A percentile compares a stretch with the other conserved stretches of the same genome.
Evolutionary conservation across 73 alveolate species (phyloP).

Genomic region (Tetrahymena thermophila): DNA sequence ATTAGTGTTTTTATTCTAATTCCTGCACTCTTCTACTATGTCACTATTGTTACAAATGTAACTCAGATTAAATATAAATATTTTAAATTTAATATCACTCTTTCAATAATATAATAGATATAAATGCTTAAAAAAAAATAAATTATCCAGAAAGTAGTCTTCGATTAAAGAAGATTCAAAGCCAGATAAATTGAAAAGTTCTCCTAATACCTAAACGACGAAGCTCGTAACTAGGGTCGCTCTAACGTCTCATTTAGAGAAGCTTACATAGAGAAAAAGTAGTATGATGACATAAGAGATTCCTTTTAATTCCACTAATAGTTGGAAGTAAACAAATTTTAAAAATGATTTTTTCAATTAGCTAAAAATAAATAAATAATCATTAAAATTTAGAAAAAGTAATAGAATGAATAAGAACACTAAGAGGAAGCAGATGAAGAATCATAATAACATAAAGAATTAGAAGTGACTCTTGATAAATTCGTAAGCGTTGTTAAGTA

Average conservation of each 20-base stretch:
- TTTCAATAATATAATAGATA: neutral
- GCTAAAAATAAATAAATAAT: too few species aligned
- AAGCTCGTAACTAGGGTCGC: neutral
- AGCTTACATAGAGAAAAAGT: neutral
- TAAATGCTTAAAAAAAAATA: neutral
- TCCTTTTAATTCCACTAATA: neutral
- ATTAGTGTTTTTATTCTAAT: neutral
- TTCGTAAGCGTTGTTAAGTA: neutral
- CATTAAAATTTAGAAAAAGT: neutral
- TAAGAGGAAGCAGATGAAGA: neutral
- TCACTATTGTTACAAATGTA: neutral
- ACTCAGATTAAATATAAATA: neutral
- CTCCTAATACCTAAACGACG: neutral
- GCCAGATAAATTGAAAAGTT: neutral
- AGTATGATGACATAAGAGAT: neutral
- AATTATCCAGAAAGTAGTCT: neutral
- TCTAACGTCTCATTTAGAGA: neutral
- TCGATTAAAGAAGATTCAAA: neutral
- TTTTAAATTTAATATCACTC: too few species aligned
- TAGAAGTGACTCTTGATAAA: neutral
- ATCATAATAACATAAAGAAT: neutral
- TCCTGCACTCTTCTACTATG: neutral
- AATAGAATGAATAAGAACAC: neutral
- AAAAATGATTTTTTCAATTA: too few species aligned
- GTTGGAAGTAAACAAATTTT: neutral